Percentiles rank a stretch among this genome's conserved stretches.
phyloP scores from a whole-genome alignment of 1,139 yeast genomes.

The Hyphopichia burtonii region DNA sequence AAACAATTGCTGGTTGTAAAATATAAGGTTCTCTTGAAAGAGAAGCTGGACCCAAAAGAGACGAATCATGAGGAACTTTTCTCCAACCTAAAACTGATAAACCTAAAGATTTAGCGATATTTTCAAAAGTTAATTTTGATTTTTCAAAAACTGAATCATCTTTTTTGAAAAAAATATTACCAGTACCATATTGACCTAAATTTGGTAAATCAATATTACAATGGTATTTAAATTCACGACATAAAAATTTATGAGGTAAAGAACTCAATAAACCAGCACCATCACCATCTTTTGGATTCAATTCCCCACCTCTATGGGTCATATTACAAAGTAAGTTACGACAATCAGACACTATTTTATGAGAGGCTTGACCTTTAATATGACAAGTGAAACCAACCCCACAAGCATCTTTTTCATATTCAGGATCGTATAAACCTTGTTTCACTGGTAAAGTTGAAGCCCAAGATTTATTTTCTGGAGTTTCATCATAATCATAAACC shows the following conservation, averaged over 20 bases:
- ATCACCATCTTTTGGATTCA: constrained; percentile 96
- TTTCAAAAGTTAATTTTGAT: constrained; percentile 75
- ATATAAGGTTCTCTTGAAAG: constrained; percentile 89
- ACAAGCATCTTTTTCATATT: constrained; percentile 93
- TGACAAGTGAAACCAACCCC: constrained; percentile 98
- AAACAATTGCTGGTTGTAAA: constrained; percentile 83
- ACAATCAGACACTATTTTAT: constrained; percentile 92
- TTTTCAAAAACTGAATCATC: constrained; percentile 65
- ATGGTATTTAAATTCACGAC: constrained; percentile 75
- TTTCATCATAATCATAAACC: constrained; percentile 68
- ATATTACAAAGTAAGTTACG: constrained; percentile 85
- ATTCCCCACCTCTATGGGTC: constrained; percentile 98
- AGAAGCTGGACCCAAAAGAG: constrained; percentile 93
- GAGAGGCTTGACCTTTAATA: constrained; percentile 83
- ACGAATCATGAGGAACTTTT: constrained; percentile 90
- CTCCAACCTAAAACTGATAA: constrained; percentile 93
- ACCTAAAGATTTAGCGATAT: constrained; percentile 73
- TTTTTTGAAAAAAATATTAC: constrained; percentile 88
- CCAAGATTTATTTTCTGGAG: constrained; percentile 84
- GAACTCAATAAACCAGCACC: constrained; percentile 98
- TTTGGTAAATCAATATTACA: constrained; percentile 63
- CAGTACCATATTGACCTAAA: constrained; percentile 89
- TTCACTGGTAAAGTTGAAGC: constrained; percentile 84
- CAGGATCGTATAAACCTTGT: constrained; percentile 92
- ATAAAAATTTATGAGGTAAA: constrained; percentile 84